Base-by-base conservation (phyloP, 164 flowering plant genomes). In the Malania oleifera region DNA sequence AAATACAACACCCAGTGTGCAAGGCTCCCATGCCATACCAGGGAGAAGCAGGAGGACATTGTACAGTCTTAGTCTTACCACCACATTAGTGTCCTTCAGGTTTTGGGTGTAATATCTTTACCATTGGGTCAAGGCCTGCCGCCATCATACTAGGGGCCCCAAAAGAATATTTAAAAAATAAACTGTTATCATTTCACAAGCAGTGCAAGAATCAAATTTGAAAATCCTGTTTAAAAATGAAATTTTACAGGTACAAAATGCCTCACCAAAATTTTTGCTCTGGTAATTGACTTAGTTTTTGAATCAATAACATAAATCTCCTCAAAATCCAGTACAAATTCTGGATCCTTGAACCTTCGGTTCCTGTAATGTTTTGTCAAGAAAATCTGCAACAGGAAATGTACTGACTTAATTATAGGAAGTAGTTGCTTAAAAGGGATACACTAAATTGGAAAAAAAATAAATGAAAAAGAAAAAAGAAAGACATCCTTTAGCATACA, bases 231-330 rank as follows among this genome's bases (percentile, higher is more conserved):
- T 46, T 22, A 25, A n/a, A 28, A 54, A 17, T 11, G 7, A 18
- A 43, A 27, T 27, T 17, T 22, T 0, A 28, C n/a, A 12, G 13
- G 24, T 13, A 17, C 31, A 66, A 34, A 59, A 27, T 15, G 51
- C 23, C 87, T 73, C 56, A 93, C 98, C 88, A 86, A 41, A 69
- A 93, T 85, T 84, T 74, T 93, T 28, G 95, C 96, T 63, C 97
- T 78, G 43, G 87, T 78, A 22, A 93, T 89, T 39, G 98, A 93
- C 73, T 82, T 87, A 44, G 96, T 78, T 72, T 72, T 89, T 44
- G 97, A 93, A 72, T 87, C 98, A 53, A 93, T 78, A n/a, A 86
- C 90, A 72, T 89, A 89, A 17, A 93, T 93, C 75, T 90, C 98
- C 68, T 93, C 97, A 75, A 87, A 89, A 71, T 93, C 98, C 2